Percentiles rank a stretch among this genome's conserved stretches.
Evolutionary conservation across 2,329 filamentous ascomycete species (phyloP).

Genomic region (Diaporthe eres): DNA sequence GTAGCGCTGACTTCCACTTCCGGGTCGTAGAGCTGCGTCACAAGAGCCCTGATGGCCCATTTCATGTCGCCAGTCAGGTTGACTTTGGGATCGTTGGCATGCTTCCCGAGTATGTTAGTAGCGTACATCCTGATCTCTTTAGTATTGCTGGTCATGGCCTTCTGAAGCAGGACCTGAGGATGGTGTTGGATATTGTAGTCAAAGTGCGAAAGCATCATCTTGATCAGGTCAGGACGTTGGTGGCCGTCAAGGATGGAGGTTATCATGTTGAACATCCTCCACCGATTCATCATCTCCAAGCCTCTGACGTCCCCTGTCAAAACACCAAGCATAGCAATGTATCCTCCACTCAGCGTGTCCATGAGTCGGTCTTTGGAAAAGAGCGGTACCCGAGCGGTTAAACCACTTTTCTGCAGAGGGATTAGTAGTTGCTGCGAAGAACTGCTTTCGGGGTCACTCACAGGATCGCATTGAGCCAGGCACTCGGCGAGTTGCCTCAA

Average conservation of each 20-base stretch:
- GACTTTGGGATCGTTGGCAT: slow-evolving; percentile 73
- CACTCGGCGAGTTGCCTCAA: slow-evolving; percentile 96
- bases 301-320: slow-evolving; percentile 87
- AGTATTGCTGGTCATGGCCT: slow-evolving; percentile 90
- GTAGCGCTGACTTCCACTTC: slow-evolving; percentile 97
- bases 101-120: slow-evolving; percentile 88
- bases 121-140: slow-evolving; percentile 94
- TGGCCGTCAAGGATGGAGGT: slow-evolving; percentile 96
- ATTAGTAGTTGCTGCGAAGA: background rate
- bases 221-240: slow-evolving; percentile 91
- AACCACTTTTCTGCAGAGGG: slow-evolving; percentile 70
- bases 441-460: slow-evolving; percentile 55
- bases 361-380: slow-evolving; percentile 88
- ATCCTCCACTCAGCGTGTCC: slow-evolving; percentile 91
- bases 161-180: slow-evolving; percentile 91
- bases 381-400: slow-evolving; percentile 87
- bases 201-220: slow-evolving; percentile 88
- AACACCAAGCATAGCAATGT: slow-evolving; percentile 92
- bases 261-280: slow-evolving; percentile 99
- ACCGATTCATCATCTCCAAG: slow-evolving; percentile 90
- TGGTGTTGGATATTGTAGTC: slow-evolving; percentile 93
- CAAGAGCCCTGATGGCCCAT: slow-evolving; percentile 96
- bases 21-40: slow-evolving; percentile 98
- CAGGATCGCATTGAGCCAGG: slow-evolving; percentile 92
- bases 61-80: slow-evolving; percentile 76